Evolutionary conservation across 2,329 filamentous ascomycete species (phyloP).

Genomic region (Niveomyces coronatus): DNA sequence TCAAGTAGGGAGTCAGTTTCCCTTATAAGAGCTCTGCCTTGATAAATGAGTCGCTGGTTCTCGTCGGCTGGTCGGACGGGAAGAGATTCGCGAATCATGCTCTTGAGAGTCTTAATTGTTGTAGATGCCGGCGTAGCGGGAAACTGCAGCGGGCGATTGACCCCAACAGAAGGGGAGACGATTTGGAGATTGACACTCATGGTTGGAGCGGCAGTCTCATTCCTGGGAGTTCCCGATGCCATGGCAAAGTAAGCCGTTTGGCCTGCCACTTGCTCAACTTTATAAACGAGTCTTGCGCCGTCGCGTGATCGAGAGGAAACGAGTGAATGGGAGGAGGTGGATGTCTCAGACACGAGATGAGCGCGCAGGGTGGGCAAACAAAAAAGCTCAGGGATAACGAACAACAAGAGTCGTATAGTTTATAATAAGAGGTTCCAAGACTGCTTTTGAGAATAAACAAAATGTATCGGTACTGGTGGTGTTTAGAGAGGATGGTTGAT

Average conservation of each 20-base stretch:
- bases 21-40: constrained; percentile 43
- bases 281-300: not conserved
- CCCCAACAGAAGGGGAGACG: constrained; percentile 46
- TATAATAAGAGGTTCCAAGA: no score
- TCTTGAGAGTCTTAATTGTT: constrained; percentile 47
- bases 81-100: constrained; percentile 43
- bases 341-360: no score
- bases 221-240: constrained; percentile 5
- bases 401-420: no score
- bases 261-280: not conserved
- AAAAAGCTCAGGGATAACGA: no score
- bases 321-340: no score
- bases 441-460: no score
- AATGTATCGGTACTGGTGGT: not conserved
- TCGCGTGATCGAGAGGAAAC: not conserved
- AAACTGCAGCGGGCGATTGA: constrained; percentile 40
- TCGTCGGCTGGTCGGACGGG: constrained; percentile 40
- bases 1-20: constrained; percentile 46
- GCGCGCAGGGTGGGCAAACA: no score
- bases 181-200: constrained; percentile 45
- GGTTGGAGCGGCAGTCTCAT: constrained; percentile 1
- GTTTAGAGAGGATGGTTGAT: not conserved
- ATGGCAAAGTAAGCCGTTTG: constrained; percentile 6
- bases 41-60: constrained; percentile 50
- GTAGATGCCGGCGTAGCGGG: constrained; percentile 37